phyloP scores from a whole-genome alignment of 257 asterid genomes.

The Penstemon eatonii region DNA sequence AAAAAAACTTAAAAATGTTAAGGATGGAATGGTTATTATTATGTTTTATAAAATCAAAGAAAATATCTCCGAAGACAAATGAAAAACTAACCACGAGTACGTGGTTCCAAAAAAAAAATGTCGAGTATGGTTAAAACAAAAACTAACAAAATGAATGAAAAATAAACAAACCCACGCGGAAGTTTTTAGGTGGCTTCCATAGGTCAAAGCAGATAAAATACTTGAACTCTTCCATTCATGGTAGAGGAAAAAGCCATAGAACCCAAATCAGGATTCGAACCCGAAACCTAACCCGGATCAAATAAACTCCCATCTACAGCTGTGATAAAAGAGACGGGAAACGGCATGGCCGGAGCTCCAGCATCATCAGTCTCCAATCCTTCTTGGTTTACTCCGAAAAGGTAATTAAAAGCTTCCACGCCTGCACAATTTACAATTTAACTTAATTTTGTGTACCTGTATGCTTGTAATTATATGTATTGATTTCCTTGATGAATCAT shows the following conservation, averaged over 20 bases:
- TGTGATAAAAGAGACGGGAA: slow-evolving; percentile 29
- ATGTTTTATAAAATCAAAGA: too few relatives aligned
- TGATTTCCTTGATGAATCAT: slow-evolving; percentile 28
- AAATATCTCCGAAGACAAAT: too few relatives aligned
- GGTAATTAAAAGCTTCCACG: slow-evolving; percentile 31
- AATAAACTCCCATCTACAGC: slow-evolving; percentile 31
- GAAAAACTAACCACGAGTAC: too few relatives aligned
- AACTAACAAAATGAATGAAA: too few relatives aligned
- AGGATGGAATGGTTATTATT: too few relatives aligned
- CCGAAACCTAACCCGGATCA: slow-evolving; percentile 25
- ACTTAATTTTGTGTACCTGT: background rate
- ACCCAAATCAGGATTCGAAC: slow-evolving; percentile 23
- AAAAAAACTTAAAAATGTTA: too few relatives aligned
- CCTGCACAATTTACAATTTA: background rate
- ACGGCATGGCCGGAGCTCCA: slow-evolving; percentile 41
- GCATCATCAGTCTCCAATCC: slow-evolving; percentile 35
- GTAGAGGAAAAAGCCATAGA: slow-evolving; percentile 35
- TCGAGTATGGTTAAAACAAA: too few relatives aligned
- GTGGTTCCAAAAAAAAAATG: too few relatives aligned
- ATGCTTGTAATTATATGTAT: background rate
- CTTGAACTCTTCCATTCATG: slow-evolving; percentile 17
- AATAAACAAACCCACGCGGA: too few relatives aligned
- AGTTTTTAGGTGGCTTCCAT: too few relatives aligned
- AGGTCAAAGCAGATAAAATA: too few relatives aligned
- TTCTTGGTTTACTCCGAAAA: slow-evolving; percentile 71